Conservation (phyloP, 352 stramenopile genomes). For the Phytophthora melonis region DNA sequence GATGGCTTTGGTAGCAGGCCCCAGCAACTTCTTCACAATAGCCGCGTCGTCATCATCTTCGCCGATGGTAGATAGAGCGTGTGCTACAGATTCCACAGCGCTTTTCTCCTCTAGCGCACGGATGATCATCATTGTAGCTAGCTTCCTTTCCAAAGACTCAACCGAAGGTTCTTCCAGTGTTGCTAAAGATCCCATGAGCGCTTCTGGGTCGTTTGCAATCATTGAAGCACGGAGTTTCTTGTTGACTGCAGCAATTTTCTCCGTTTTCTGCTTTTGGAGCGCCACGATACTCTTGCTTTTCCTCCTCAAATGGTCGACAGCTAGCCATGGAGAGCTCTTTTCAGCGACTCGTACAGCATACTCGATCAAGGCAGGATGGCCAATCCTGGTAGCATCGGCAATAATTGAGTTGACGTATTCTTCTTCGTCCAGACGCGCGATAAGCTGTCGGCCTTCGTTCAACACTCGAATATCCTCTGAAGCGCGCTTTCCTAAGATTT, state of each 20-base stretch:
- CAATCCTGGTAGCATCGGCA: constrained; percentile 62
- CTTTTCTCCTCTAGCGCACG: constrained; percentile 80
- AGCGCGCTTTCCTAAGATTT: constrained; percentile 63
- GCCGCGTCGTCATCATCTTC: constrained; percentile 32
- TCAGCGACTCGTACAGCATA: constrained; percentile 70
- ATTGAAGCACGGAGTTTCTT: constrained; percentile 68
- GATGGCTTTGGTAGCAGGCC: constrained; percentile 57
- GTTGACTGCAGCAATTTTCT: constrained; percentile 57
- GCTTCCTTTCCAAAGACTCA: constrained; percentile 75
- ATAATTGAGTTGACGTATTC: constrained; percentile 82
- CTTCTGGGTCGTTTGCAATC: constrained; percentile 68
- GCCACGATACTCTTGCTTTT: constrained; percentile 49
- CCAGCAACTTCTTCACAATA: constrained; percentile 45
- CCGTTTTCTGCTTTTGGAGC: constrained; percentile 43
- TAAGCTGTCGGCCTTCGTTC: constrained; percentile 55
- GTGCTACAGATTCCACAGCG: constrained; percentile 57
- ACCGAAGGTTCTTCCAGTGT: constrained; percentile 70
- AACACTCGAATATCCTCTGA: constrained; percentile 74
- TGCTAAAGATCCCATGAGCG: constrained; percentile 74
- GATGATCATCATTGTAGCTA: constrained; percentile 88
- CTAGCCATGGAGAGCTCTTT: constrained; percentile 68
- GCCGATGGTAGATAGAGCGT: constrained; percentile 41
- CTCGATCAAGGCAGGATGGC: constrained; percentile 66
- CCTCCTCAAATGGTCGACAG: constrained; percentile 59
- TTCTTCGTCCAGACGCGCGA: constrained; percentile 76